Evolutionary conservation across 108 stramenopile species (phyloP), one percentile per base, ranked within the genome.

Genomic region (Skeletonema grethae): DNA sequence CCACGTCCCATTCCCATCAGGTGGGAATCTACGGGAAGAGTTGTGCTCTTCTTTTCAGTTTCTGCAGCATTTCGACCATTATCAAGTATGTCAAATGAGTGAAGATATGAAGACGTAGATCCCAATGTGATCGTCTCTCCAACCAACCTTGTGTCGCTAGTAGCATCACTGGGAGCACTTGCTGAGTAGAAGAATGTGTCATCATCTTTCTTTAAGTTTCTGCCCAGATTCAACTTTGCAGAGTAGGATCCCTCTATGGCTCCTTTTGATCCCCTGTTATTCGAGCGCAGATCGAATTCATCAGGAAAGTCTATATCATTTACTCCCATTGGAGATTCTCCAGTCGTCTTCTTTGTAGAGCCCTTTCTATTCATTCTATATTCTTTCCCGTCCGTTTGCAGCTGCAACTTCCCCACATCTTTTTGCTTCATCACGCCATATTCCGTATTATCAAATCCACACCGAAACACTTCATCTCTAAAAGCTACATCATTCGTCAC

Each of bases 121-220:
- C 41, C 41, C 41, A 43, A 43, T 43, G 41, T 43, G 13, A 43
- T 43, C 41, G 41, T 43, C 41, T 43, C 41, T 43, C 41, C 41
- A n/a, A 43, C 41, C 41, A 43, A 43, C 41, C 15, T 43, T 3
- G 41, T 43, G 41, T 43, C 41, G 15, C 15, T 43, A 3, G 41
- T 43, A 43, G 15, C 41, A 13, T n/a, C 13, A 43, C 41, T 43
- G 13, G 41, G 41, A 43, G 41, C 41, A n/a, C 41, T 43, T 43
- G 13, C 41, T n/a, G 41, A 43, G 15, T 43, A 43, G 41, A 43
- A 43, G 41, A 43, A 43, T n/a, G 41, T n/a, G 41, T 43, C 41
- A 15, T 43, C 41, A n/a, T 43, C 41, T 43, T n/a, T 43, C 41
- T 43, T 43, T 15, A 2, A n/a, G 41, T n/a, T 43, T 43, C 5